Conservation (phyloP, 2,329 filamentous ascomycete genomes). For the Ilyonectria robusta region DNA sequence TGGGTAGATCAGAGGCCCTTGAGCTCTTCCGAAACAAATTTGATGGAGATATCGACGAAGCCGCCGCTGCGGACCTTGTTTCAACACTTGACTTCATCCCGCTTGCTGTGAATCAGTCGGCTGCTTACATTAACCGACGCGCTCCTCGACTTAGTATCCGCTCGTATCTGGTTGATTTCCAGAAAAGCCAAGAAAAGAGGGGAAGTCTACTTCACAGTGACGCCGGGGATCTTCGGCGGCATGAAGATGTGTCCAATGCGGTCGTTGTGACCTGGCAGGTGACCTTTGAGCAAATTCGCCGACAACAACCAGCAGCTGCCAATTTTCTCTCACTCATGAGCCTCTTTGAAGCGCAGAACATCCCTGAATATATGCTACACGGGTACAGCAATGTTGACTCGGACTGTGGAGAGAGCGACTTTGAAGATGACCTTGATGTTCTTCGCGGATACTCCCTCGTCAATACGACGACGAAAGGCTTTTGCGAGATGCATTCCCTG, state of each 20-base stretch:
- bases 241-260: constrained; percentile 30
- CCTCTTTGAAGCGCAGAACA: constrained; percentile 30
- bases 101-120: constrained; percentile 50
- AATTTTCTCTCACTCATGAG: constrained; percentile 32
- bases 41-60: background rate
- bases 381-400: background rate
- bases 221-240: constrained; percentile 34
- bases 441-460: constrained; percentile 30
- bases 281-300: constrained; percentile 29
- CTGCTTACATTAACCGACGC: constrained; percentile 47
- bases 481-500: constrained; percentile 23
- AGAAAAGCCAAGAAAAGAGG: constrained; percentile 46
- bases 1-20: constrained; percentile 28
- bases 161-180: constrained; percentile 51
- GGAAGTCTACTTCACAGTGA: constrained; percentile 47
- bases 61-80: constrained; percentile 32
- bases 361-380: constrained; percentile 10
- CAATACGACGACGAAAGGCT: rapidly evolving
- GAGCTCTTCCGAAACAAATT: constrained; percentile 38
- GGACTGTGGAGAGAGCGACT: background rate
- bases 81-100: constrained; percentile 47
- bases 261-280: constrained; percentile 30
- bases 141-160: constrained; percentile 40
- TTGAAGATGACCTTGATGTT: constrained; percentile 33
- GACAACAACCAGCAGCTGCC: constrained; percentile 4